These are phyloP conservation scores for Gnomoniopsis sp. DNA, from an alignment of 2,329 filamentous ascomycete genomes.

Conservation along the genomic window DNA sequence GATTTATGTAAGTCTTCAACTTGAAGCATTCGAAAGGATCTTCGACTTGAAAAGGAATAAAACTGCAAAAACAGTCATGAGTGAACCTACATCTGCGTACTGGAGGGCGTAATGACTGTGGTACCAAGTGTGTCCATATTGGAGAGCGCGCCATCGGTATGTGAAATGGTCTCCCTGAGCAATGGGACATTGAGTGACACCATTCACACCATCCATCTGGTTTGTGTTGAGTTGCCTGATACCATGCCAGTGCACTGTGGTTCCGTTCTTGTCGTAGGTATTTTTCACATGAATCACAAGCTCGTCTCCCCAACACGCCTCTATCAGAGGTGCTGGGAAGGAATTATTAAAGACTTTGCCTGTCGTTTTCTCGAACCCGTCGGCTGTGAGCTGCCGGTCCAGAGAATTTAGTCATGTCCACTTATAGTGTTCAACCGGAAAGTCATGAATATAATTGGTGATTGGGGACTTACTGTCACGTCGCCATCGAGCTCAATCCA, in stretches of 20 bases:
- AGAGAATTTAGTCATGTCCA: not conserved
- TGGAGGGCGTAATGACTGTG: constrained; percentile 31
- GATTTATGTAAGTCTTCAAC: not conserved
- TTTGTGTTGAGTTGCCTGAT: constrained; percentile 27
- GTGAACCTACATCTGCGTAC: constrained; percentile 4
- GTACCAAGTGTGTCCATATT: constrained; percentile 33
- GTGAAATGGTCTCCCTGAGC: constrained; percentile 37
- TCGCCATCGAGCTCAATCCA: not conserved
- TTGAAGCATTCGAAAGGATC: too few relatives aligned
- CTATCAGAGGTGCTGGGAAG: constrained; percentile 23
- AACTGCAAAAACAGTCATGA: not conserved
- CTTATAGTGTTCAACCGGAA: not conserved
- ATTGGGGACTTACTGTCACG: not conserved
- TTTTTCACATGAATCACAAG: constrained; percentile 24
- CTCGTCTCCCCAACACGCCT: constrained; percentile 26
- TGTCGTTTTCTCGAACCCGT: not conserved
- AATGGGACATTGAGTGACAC: constrained; percentile 47
- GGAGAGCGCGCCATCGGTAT: constrained; percentile 27
- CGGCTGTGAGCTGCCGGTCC: not conserved
- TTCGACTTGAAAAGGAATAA: too few relatives aligned
- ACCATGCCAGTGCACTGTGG: constrained; percentile 33
- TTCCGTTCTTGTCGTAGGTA: constrained; percentile 22
- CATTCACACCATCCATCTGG: constrained; percentile 29
- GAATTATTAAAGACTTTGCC: constrained; percentile 20
- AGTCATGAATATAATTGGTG: not conserved